Evolutionary conservation across 192 early-diverging fungal species (phyloP).

Genomic region (Paraglomus brasilianum): DNA sequence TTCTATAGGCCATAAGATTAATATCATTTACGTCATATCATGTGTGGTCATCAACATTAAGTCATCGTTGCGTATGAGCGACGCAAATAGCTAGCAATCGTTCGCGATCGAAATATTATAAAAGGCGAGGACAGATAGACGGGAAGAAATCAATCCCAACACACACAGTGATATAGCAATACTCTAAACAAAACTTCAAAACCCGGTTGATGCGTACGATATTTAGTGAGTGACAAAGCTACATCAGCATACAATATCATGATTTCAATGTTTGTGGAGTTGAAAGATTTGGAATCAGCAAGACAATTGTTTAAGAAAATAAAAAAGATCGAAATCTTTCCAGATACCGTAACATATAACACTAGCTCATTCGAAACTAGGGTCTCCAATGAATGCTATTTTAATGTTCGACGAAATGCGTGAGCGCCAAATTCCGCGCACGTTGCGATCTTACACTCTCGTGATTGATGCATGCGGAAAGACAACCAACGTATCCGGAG

Average conservation of each 20-base stretch:
- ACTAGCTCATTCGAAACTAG: not conserved
- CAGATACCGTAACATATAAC: constrained; percentile 29
- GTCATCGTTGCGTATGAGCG: too few relatives aligned
- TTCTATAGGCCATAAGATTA: too few relatives aligned
- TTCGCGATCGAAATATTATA: too few relatives aligned
- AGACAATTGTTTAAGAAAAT: constrained; percentile 23
- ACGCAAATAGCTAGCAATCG: too few relatives aligned
- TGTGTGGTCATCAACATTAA: too few relatives aligned
- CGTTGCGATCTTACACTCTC: not conserved
- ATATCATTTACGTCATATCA: too few relatives aligned
- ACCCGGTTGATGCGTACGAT: not conserved
- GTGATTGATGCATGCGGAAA: constrained; percentile 3
- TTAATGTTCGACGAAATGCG: constrained; percentile 6
- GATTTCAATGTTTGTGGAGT: constrained; percentile 4
- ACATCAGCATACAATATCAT: constrained; percentile 3
- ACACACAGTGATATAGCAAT: too few relatives aligned
- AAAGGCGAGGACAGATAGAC: too few relatives aligned
- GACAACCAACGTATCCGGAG: not conserved
- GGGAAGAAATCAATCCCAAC: too few relatives aligned
- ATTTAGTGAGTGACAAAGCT: not conserved
- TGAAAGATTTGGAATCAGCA: not conserved
- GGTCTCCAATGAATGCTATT: not conserved
- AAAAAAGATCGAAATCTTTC: constrained; percentile 4
- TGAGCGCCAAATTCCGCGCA: constrained; percentile 1
- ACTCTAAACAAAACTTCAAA: not conserved